Evolutionary conservation across 1,284 basidiomycete genomes (phyloP), one percentile per base, ranked within the genome.

Genomic region (Malassezia slooffiae): DNA sequence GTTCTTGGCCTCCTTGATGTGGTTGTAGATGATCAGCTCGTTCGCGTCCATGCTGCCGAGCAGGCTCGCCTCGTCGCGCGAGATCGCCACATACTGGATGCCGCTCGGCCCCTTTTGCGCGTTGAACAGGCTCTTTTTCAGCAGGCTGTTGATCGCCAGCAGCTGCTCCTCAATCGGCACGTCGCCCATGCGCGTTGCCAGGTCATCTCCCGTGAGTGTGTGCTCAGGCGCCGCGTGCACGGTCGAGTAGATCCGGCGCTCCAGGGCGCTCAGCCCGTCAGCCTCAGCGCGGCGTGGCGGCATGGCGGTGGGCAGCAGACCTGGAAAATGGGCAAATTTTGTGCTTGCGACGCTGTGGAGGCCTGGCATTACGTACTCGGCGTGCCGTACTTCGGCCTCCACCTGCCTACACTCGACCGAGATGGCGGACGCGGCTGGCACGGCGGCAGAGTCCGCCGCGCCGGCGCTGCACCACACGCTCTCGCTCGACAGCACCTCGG

Each of bases 1-100:
- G 36, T 66, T 67, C 26, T 58, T 55, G 10, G 61, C 41, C n/a
- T 67, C 62, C 31, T 62, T 58, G 52, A 69, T 69, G 33, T 60
- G 60, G 23, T 50, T 46, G 44, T 62, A 69, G 32, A 69, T 58
- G 24, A 69, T 52, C 11, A 44, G 51, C 34, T 68, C 64, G 44
- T 63, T 57, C 11, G 53, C 51, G 30, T 65, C 62, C 38, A 67
- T 51, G 16, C 45, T 52, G 20, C 61, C 61, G 51, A 67, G 54
- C 49, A 65, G 43, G 42, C 55, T 55, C 10, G 59, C 60, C 41
- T 63, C 59, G 5, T 42, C 48, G 20, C 47, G 54, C n/a, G 57
- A 47, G 22, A 57, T 52, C 17, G 61, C 59, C 11, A 52, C 52
- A 33, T 52, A 61, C 27, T 60, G 58, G 20, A 58, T 50, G 5